Conservation (phyloP, 352 stramenopile genomes). For the Phytophthora citricola region DNA sequence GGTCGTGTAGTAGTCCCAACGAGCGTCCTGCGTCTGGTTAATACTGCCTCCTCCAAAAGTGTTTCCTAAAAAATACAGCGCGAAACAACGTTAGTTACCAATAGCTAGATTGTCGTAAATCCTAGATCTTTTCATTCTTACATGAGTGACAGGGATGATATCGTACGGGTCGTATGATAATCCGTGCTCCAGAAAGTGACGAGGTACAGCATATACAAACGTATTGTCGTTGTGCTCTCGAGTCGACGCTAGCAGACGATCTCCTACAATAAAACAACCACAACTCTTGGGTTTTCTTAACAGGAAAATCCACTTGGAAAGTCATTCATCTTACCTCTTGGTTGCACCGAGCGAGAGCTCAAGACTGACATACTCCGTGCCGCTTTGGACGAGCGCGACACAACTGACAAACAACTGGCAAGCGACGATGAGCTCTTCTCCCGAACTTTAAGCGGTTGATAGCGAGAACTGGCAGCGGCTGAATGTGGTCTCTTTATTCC, state of each 20-base stretch:
- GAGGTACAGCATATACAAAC: conserved; percentile 73
- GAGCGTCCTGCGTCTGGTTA: conserved; percentile 37
- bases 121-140: conserved; percentile 20
- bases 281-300: neutral
- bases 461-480: conserved; percentile 24
- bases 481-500: conserved; percentile 36
- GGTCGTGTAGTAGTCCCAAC: conserved; percentile 79
- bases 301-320: no score
- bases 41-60: conserved; percentile 32
- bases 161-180: conserved; percentile 74
- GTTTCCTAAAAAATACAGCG: conserved; percentile 10
- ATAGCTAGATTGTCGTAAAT: neutral
- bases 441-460: conserved; percentile 12
- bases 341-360: conserved; percentile 14
- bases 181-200: conserved; percentile 54
- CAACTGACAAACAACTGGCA: conserved; percentile 25
- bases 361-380: conserved; percentile 13
- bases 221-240: conserved; percentile 40
- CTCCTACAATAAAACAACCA: conserved; percentile 4
- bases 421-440: conserved; percentile 24
- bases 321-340: conserved; percentile 18
- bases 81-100: neutral
- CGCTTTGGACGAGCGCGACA: conserved; percentile 11
- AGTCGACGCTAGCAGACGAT: conserved; percentile 26
- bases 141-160: conserved; percentile 65